A percentile compares a stretch with the other conserved stretches of the same genome.
phyloP scores from a whole-genome alignment of 768 basidiomycete species.

The Leccinum aurantiacum region DNA sequence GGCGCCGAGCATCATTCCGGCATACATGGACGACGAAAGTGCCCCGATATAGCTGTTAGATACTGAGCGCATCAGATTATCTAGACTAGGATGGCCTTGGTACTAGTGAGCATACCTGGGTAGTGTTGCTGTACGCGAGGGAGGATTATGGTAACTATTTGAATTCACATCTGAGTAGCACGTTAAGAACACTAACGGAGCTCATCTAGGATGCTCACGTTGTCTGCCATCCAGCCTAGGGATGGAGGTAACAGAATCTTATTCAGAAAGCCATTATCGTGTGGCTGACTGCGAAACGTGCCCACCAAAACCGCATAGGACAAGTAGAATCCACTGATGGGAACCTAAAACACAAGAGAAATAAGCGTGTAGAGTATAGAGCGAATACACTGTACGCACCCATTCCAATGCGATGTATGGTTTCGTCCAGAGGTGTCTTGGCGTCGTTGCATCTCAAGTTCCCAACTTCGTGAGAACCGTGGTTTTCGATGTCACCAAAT shows the following conservation, averaged over 20 bases:
- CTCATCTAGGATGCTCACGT: slow-evolving; percentile 47
- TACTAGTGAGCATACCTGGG: slow-evolving; percentile 41
- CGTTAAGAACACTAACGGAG: slow-evolving; percentile 25
- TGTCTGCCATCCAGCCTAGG: slow-evolving; percentile 91
- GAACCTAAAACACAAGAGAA: slow-evolving; percentile 39
- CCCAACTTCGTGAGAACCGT: slow-evolving; percentile 33
- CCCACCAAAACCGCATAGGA: slow-evolving; percentile 89
- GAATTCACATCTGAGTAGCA: slow-evolving; percentile 81
- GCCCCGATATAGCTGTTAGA: slow-evolving; percentile 75
- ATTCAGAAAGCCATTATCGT: background rate
- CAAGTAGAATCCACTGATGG: slow-evolving; percentile 77
- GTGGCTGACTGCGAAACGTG: slow-evolving; percentile 1
- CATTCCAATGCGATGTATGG: slow-evolving; percentile 91
- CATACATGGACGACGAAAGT: slow-evolving; percentile 86
- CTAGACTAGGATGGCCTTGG: slow-evolving; percentile 1
- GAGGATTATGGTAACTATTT: slow-evolving; percentile 86
- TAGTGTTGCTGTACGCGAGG: slow-evolving; percentile 95
- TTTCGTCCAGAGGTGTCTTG: slow-evolving; percentile 71
- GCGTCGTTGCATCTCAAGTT: slow-evolving; percentile 35
- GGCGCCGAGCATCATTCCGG: slow-evolving; percentile 95
- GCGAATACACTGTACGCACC: slow-evolving; percentile 38
- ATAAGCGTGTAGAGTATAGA: background rate
- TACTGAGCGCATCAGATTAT: slow-evolving; percentile 40
- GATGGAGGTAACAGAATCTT: background rate
- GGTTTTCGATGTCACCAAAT: background rate